These are phyloP conservation scores for Metschnikowia bowlesiae DNA, from an alignment of 805 yeast species.

Conservation along the genomic window DNA sequence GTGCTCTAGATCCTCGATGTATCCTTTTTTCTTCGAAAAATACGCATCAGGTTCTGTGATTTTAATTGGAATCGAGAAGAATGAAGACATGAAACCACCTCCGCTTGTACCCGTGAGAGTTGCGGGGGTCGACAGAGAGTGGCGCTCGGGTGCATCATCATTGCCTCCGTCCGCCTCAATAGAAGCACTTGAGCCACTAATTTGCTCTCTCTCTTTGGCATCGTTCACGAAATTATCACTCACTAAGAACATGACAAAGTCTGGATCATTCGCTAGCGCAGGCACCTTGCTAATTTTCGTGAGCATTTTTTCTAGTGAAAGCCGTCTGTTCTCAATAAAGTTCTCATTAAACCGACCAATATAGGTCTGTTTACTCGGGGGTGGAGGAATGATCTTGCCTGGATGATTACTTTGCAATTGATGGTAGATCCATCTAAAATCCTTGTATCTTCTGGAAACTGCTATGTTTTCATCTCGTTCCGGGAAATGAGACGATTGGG, in stretches of 20 bases:
- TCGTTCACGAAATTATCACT: constrained; percentile 66
- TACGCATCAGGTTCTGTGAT: constrained; percentile 74
- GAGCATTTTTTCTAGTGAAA: constrained; percentile 84
- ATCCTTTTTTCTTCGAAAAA: constrained; percentile 64
- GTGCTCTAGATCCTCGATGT: constrained; percentile 66
- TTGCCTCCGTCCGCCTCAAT: constrained; percentile 33
- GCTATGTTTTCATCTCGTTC: constrained; percentile 7
- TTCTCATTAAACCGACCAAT: constrained; percentile 89
- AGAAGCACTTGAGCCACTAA: constrained; percentile 51
- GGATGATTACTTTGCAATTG: constrained; percentile 84
- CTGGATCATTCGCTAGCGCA: constrained; percentile 62
- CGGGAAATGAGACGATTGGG: constrained; percentile 23
- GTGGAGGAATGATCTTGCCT: constrained; percentile 82
- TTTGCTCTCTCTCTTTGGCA: constrained; percentile 64
- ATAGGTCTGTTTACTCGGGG: constrained; percentile 93
- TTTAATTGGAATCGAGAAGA: constrained; percentile 65
- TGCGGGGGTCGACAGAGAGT: constrained; percentile 10
- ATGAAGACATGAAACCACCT: constrained; percentile 64
- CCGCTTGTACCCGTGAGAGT: constrained; percentile 25
- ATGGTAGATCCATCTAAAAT: constrained; percentile 91
- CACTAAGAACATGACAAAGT: constrained; percentile 72
- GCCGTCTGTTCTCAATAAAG: constrained; percentile 80
- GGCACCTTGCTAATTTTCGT: constrained; percentile 58
- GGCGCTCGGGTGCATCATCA: constrained; percentile 28
- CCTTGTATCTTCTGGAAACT: constrained; percentile 84